Percentiles rank a stretch among this genome's conserved stretches.
Evolutionary conservation across 2,329 filamentous ascomycete genomes (phyloP).

Genomic region (Gyromitra esculenta): DNA sequence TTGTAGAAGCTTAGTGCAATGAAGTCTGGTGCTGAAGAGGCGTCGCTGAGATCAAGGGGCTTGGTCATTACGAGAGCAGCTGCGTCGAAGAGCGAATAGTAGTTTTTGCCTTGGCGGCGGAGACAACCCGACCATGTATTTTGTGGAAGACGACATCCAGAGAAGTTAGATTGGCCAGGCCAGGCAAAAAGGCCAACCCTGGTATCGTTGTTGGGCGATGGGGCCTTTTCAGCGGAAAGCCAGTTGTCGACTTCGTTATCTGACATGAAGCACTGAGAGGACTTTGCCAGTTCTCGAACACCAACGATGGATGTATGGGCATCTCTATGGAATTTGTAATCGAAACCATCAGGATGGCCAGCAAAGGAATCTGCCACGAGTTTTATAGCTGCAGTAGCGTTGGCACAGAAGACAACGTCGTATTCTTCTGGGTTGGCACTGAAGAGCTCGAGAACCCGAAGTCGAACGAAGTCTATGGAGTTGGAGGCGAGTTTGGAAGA

Average conservation of each 20-base stretch:
- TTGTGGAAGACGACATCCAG: slow-evolving; percentile 62
- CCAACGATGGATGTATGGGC: slow-evolving; percentile 89
- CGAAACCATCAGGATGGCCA: slow-evolving; percentile 73
- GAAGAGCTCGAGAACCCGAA: slow-evolving; percentile 78
- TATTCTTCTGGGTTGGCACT: slow-evolving; percentile 82
- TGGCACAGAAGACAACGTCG: slow-evolving; percentile 89
- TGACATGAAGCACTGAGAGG: slow-evolving; percentile 60
- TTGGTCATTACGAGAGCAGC: slow-evolving; percentile 73
- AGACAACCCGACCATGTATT: slow-evolving; percentile 53
- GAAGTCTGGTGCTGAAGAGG: slow-evolving; percentile 69
- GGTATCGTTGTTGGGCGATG: background rate
- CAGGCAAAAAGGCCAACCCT: slow-evolving; percentile 62
- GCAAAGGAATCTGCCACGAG: slow-evolving; percentile 81
- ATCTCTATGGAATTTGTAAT: slow-evolving; percentile 83
- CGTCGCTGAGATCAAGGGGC: slow-evolving; percentile 67
- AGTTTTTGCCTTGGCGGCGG: slow-evolving; percentile 50
- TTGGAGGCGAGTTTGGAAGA: slow-evolving; percentile 80
- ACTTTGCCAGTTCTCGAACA: slow-evolving; percentile 65
- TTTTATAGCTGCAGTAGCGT: slow-evolving; percentile 91
- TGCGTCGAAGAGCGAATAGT: slow-evolving; percentile 69
- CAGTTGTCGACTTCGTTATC: slow-evolving; percentile 62
- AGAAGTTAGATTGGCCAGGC: slow-evolving; percentile 64
- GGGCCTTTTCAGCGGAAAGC: slow-evolving; percentile 56
- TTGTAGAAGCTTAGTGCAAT: slow-evolving; percentile 72
- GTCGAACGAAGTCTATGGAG: slow-evolving; percentile 78